Conservation (phyloP, 208 protist genomes). For the Wallacemonas sp. region DNA sequence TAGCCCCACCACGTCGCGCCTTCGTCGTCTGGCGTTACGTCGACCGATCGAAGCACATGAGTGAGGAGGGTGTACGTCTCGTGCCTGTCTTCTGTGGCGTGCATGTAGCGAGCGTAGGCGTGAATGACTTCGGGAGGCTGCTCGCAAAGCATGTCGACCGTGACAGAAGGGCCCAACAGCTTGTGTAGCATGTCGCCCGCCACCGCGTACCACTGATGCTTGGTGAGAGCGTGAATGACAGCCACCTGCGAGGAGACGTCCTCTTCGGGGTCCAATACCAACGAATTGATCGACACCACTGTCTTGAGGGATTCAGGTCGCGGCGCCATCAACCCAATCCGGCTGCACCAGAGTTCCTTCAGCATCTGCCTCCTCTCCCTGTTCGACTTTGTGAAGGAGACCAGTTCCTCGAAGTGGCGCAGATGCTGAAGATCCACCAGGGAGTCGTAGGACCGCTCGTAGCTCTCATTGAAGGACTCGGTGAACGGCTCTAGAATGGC, state of each 20-base stretch:
- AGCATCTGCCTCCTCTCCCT: constrained; percentile 65
- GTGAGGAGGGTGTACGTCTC: constrained; percentile 70
- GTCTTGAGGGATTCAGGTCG: constrained; percentile 93
- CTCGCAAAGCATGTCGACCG: constrained; percentile 45
- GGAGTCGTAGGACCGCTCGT: constrained; percentile 90
- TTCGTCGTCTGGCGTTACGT: constrained; percentile 36
- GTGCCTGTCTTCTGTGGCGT: constrained; percentile 52
- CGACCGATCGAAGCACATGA: constrained; percentile 55
- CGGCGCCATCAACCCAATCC: constrained; percentile 85
- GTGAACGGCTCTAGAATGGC: constrained; percentile 74
- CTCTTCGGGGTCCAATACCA: constrained; percentile 93
- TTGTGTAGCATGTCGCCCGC: constrained; percentile 68
- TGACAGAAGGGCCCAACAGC: constrained; percentile 40
- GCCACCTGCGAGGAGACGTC: constrained; percentile 96
- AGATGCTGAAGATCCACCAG: constrained; percentile 98
- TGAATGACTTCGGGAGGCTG: constrained; percentile 86
- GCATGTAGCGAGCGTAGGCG: constrained; percentile 82
- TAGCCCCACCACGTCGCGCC: constrained; percentile 53
- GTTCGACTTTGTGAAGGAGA: constrained; percentile 90
- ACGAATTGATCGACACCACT: constrained; percentile 94
- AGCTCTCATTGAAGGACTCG: constrained; percentile 86
- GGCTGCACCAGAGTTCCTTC: constrained; percentile 84
- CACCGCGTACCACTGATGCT: constrained; percentile 72
- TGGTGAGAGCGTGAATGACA: constrained; percentile 91
- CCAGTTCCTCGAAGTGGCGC: constrained; percentile 98